Base-by-base conservation (phyloP, 2,329 filamentous ascomycete species). In the Calonectria pseudoreteaudii region DNA sequence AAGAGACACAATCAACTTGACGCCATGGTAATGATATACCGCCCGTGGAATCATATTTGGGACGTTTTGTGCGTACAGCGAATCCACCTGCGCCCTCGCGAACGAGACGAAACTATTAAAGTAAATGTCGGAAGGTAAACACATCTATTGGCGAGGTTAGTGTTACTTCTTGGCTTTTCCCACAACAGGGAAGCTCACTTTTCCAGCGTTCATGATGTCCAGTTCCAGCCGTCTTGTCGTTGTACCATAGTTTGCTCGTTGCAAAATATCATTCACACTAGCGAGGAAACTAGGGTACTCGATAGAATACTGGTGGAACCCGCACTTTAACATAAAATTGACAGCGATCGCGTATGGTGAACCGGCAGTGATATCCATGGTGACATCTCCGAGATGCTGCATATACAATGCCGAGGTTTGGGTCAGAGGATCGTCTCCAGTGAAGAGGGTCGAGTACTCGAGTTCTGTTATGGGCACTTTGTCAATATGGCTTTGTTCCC, bases 221-320 rank as follows among this genome's bases (percentile, higher is more conserved):
- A 91, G 80, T 79, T 91, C 90, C 1, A 90, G 80, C 58, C 85
- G 86, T 18, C 90, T 86, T 23, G 86, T 82, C 20, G 86, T 88
- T 18, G 76, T 79, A 26, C 88, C 82, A 52, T 78, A 80, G 11
- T 85, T 85, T n/a, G 87, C 80, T 18, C 82, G 83, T 49, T 83
- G 80, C 30, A 82, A 75, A 7, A 90, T 80, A 4, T 78, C 78
- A 38, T 80, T 74, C 34, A 90, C 79, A 38, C 81, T 81, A 5
- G 76, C 72, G 8, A 79, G 68, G 31, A 89, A 81, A 2, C 74
- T 76, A 7, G 81, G 78, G 0, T 77, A 80, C 20, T 83, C 77
- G 9, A 76, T 70, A 10, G 77, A 70, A 67, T 86, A 88, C 2
- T 78, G 79, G 8, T 82, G 81, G n/a, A 77, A 79, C 34, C 88